Evolutionary conservation across 345 rosid genomes (phyloP).

Genomic region (Citrus glauca): DNA sequence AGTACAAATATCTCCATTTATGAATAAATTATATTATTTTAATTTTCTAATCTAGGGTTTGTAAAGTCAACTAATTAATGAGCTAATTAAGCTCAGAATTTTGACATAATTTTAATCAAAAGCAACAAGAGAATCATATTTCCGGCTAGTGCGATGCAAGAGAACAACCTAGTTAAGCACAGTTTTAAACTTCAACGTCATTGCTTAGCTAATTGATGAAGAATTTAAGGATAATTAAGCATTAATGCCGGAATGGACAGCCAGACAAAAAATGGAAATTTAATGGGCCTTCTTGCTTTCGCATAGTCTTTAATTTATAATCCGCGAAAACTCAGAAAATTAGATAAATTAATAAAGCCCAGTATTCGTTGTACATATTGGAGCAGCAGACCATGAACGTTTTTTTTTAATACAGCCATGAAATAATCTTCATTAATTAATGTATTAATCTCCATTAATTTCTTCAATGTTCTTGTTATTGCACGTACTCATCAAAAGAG

Average conservation of each 20-base stretch:
- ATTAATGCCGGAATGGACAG: not conserved
- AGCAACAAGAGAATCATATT: not conserved
- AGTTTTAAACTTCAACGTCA: not conserved
- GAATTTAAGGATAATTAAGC: not conserved
- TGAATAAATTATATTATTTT: too few relatives aligned
- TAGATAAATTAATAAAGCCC: not conserved
- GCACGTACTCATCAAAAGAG: not conserved
- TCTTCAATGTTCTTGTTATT: not conserved
- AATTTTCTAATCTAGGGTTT: too few relatives aligned
- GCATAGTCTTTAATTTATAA: too few relatives aligned
- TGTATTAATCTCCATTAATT: not conserved
- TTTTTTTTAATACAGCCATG: too few relatives aligned
- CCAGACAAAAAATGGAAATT: not conserved
- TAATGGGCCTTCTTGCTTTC: not conserved
- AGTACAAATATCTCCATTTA: fast-evolving
- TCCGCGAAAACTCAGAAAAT: not conserved
- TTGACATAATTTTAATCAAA: not conserved
- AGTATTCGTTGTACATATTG: not conserved
- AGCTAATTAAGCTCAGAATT: not conserved
- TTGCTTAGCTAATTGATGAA: constrained; percentile 8
- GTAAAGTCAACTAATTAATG: too few relatives aligned
- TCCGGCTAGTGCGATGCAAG: not conserved
- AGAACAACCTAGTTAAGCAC: not conserved
- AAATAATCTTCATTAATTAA: too few relatives aligned
- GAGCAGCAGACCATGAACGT: constrained; percentile 5